A percentile compares a stretch with the other conserved stretches of the same genome.
These are phyloP conservation scores for Bacidia gigantensis DNA, from an alignment of 495 filamentous ascomycete genomes.

Conservation along the genomic window DNA sequence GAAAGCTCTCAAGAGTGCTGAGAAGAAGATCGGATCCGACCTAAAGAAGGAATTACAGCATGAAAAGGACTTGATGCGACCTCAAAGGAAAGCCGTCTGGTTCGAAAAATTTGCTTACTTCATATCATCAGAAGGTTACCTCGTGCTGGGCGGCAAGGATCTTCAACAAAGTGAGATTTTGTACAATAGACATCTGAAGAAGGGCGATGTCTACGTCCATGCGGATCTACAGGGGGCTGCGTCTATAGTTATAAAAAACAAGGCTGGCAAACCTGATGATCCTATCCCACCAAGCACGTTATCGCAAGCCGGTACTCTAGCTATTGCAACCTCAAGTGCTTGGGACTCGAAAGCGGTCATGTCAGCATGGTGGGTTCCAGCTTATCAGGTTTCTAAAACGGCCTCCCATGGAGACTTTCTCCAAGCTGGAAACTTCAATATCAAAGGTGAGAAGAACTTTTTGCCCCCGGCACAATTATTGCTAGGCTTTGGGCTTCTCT, in stretches of 20 bases:
- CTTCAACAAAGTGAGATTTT: slow-evolving; percentile 82
- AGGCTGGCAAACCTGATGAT: slow-evolving; percentile 53
- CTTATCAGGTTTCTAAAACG: slow-evolving; percentile 77
- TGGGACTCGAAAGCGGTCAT: slow-evolving; percentile 96
- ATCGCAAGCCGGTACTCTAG: slow-evolving; percentile 73
- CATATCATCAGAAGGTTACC: slow-evolving; percentile 88
- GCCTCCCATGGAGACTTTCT: slow-evolving; percentile 67
- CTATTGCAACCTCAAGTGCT: slow-evolving; percentile 68
- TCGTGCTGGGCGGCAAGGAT: slow-evolving; percentile 76
- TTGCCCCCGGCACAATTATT: slow-evolving; percentile 78
- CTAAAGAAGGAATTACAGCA: slow-evolving; percentile 78
- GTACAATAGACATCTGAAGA: slow-evolving; percentile 69
- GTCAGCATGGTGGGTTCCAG: slow-evolving; percentile 87
- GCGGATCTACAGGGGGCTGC: slow-evolving; percentile 80
- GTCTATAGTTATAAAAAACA: slow-evolving; percentile 76
- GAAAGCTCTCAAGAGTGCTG: slow-evolving; percentile 76
- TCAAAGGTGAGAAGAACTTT: slow-evolving; percentile 78
- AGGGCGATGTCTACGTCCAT: slow-evolving; percentile 83
- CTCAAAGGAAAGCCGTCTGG: slow-evolving; percentile 71
- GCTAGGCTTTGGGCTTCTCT: slow-evolving; percentile 76
- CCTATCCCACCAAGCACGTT: slow-evolving; percentile 86
- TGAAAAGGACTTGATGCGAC: slow-evolving; percentile 79
- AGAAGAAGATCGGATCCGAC: slow-evolving; percentile 73
- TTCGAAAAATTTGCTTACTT: slow-evolving; percentile 96
- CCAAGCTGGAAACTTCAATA: slow-evolving; percentile 57